Evolutionary conservation across 2,329 filamentous ascomycete species (phyloP), one percentile per base, ranked within the genome.

Genomic region (Colletotrichum abscissum): DNA sequence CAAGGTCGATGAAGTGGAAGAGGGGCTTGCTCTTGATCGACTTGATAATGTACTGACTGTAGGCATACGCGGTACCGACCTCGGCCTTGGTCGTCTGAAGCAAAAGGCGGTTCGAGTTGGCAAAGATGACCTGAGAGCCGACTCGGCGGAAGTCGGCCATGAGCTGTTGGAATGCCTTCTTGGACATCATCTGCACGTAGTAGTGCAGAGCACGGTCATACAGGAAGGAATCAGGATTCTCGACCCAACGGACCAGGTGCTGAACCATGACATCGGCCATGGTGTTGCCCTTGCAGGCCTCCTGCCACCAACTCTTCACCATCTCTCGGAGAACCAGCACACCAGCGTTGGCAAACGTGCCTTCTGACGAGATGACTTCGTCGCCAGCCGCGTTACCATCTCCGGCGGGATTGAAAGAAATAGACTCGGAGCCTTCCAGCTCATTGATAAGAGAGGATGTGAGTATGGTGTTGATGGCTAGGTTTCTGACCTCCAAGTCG

Each of bases 191-290:
- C 82, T 98, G 96, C 67, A 99, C 95, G 79, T 99, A 98, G 86
- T 98, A 97, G 80, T 98, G 95, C 75, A 99, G 84, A 6, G 95
- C 95, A 5, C 94, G 92, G 83, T 99, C 97, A 80, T 98, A 99
- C 70, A 99, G 92, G 84, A 96, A 98, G 0, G 95, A 98, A 62
- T 94, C 93, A 0, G 96, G 94, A 75, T 92, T 97, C 81, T 98
- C 95, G 2, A 98, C 95, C 97, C 97, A 99, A 75, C 97, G 93
- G 24, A 99, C 95, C 5, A 99, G 89, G 82, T 99, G 96, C 80
- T 98, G 95, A 1, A 99, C 97, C 88, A 99, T 95, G 67, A 98
- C 92, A 83, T 99, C 97, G 0, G 97, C 97, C 95, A 99, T 98
- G 54, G 91, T 93, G 78, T 94, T 97, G 49, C 95, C 95, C 74